Percentiles rank a stretch among this genome's conserved stretches.
phyloP scores from a whole-genome alignment of 208 protist species.

The Acanthamoeba sp. region DNA sequence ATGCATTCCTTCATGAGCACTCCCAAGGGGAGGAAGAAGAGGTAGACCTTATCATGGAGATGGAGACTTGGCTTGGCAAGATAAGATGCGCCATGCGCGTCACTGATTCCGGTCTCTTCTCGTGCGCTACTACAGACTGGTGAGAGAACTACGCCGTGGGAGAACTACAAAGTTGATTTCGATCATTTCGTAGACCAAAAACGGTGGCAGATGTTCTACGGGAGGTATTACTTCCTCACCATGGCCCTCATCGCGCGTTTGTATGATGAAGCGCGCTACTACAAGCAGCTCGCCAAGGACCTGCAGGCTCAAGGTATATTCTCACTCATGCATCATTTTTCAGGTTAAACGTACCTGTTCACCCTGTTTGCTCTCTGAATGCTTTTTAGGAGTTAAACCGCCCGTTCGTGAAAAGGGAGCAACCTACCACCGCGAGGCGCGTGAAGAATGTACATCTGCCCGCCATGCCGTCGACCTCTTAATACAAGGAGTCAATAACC shows the following conservation, averaged over 20 bases:
- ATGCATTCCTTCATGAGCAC: neutral
- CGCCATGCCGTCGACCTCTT: no score
- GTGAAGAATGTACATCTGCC: neutral
- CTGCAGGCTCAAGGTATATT: neutral
- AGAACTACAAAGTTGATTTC: slow-evolving; percentile 2
- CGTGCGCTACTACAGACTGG: no score
- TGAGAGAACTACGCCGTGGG: neutral
- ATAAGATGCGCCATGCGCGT: no score
- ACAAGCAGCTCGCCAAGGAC: slow-evolving; percentile 14
- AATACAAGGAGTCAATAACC: neutral
- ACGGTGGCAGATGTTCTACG: slow-evolving; percentile 26
- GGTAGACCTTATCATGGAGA: neutral
- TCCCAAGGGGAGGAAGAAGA: neutral
- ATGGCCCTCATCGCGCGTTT: neutral
- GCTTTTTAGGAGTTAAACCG: neutral
- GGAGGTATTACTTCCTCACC: slow-evolving; percentile 20
- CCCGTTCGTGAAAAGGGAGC: neutral
- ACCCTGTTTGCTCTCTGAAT: neutral
- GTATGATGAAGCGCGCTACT: neutral
- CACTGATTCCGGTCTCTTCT: no score
- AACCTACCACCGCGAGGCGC: neutral
- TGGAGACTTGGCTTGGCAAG: no score
- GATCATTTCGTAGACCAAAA: neutral
- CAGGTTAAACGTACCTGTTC: neutral
- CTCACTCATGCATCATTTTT: no score